Evolutionary conservation across 208 protist genomes (phyloP), one percentile per base, ranked within the genome.

Genomic region (Wallacemonas rigidus): DNA sequence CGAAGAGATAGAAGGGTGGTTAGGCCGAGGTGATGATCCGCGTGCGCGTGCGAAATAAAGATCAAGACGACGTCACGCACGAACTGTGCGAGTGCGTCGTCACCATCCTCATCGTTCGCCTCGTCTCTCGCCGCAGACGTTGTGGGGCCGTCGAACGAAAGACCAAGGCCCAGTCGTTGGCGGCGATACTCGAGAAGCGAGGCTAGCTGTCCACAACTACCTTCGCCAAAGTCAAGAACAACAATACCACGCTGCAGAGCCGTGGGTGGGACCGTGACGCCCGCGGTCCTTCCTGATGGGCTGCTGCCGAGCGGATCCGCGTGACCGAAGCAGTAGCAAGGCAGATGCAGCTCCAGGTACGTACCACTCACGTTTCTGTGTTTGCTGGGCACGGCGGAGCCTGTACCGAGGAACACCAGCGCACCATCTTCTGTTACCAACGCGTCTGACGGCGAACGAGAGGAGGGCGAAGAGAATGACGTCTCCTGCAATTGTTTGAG

Each of bases 21-120:
- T 5, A 97, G 69, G 4, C 92, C 92, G 17, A 97, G 78, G 74
- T 97, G 90, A 68, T 97, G 92, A 51, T 97, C 92, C 38, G 90
- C 92, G 79, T 97, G 92, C 14, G 77, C 85, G 79, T 97, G 92
- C 1, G 92, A 97, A n/a, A 97, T 94, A 58, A 93, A 97, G 0
- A 97, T 71, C 43, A 95, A 68, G 1, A 74, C 61, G 9, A 94
- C 64, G 51, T 94, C 85, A 11, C 75, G 56, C 35, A 92, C 57
- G 68, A 91, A 89, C 14, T 45, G 11, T 0, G 44, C 58, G 26
- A 87, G 64, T 15, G 26, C 71, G 39, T 72, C 71, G 9, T 63
- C 64, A 38, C 69, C 67, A 7, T 61, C 63, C 36, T 41, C 43
- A 15, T 51, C 64, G 41, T 45, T 36, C 1, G 45, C 57, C 2